phyloP scores from a whole-genome alignment of 192 early-diverging fungal species.

The Backusella parvicylindrica region DNA sequence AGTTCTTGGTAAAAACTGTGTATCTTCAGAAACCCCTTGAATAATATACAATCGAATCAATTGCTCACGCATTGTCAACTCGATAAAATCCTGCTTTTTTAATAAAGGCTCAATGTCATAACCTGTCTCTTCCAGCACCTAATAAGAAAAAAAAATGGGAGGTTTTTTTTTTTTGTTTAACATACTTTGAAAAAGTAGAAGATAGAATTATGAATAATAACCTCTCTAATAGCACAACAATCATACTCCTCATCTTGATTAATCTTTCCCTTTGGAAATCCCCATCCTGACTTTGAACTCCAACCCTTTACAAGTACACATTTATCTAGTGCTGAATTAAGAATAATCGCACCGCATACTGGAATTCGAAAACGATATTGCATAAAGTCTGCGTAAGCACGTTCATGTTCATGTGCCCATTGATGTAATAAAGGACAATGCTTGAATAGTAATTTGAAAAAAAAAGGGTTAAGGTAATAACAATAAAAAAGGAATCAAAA shows the following conservation, averaged over 20 bases:
- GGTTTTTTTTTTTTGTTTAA: no score
- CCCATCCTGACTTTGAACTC: constrained; percentile 87
- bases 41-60: constrained; percentile 89
- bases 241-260: constrained; percentile 92
- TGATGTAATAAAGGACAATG: constrained; percentile 88
- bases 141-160: no score
- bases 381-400: constrained; percentile 89
- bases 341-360: constrained; percentile 94
- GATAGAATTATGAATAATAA: constrained; percentile 20
- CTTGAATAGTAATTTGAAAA: constrained; percentile 64
- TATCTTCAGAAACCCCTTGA: constrained; percentile 78
- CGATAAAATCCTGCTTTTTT: constrained; percentile 78
- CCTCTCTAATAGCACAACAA: constrained; percentile 90
- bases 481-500: constrained; percentile 29
- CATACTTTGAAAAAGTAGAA: no score
- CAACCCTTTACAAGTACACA: constrained; percentile 92
- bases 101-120: constrained; percentile 77
- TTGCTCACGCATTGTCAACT: constrained; percentile 88
- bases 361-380: constrained; percentile 95
- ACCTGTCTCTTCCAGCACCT: constrained; percentile 93
- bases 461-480: constrained; percentile 21
- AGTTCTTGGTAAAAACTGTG: constrained; percentile 77
- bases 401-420: constrained; percentile 86
- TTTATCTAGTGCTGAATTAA: constrained; percentile 80
- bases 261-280: constrained; percentile 99